Evolutionary conservation across 2,329 filamentous ascomycete species (phyloP), one percentile per base, ranked within the genome.

Genomic region (Fusarium nodosum): DNA sequence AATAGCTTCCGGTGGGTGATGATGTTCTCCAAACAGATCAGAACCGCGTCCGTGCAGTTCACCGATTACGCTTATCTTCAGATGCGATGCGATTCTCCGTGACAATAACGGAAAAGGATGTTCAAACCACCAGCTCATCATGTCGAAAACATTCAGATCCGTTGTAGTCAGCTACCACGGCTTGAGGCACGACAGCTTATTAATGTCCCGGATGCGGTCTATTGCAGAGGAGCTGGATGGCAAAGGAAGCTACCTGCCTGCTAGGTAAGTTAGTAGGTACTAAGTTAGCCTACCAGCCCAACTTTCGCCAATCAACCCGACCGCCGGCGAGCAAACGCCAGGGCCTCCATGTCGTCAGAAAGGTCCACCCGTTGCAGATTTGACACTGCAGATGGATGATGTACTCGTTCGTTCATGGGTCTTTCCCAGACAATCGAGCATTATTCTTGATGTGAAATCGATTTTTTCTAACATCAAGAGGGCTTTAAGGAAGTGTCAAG

Each of bases 311-410:
- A 45, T 33, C 31, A 62, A 50, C 28, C 60, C 38, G 22, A 64
- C 60, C 52, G 45, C 65, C 65, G 53, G 46, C 46, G 33, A 51
- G 48, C 46, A 60, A 56, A 55, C 66, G 61, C 56, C 61, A 63
- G 62, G 56, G 48, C 54, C 56, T 55, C 57, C 54, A 71, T 69
- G 67, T 71, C 67, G 67, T 64, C 67, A 69, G 54, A 68, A 55
- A 64, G 47, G 50, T 51, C 62, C 62, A 63, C 66, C 48, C 31
- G n/a, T 50, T 64, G 54, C 58, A 59, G 41, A 48, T 48, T 39
- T 46, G 39, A 53, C 46, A 53, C 44, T 38, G 51, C 44, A 31
- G 34, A 41, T 30, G 46, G 47, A 48, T 53, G 47, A 18, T 42
- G 45, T 36, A 52, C 22, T 30, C 9, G 7, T 20, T 30, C 9